Conservation (phyloP, 2,329 filamentous ascomycete genomes). For the Ilyonectria destructans region DNA sequence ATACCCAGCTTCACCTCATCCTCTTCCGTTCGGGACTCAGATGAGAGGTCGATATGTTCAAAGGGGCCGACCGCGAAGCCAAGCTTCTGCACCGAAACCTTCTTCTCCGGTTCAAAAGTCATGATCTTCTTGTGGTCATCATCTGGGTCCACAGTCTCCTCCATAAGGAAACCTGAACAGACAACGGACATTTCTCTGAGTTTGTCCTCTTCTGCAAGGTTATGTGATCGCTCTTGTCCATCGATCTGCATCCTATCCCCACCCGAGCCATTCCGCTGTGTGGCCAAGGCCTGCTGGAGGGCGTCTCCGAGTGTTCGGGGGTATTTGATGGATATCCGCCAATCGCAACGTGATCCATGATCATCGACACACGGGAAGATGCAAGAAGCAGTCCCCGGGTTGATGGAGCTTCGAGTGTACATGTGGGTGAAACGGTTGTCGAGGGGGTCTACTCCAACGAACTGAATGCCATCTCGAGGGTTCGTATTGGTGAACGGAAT, state of each 20-base stretch:
- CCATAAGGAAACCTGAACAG: constrained; percentile 90
- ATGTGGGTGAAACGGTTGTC: constrained; percentile 91
- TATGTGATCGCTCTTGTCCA: constrained; percentile 58
- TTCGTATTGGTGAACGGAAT: constrained; percentile 85
- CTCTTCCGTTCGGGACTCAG: constrained; percentile 90
- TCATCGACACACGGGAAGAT: constrained; percentile 97
- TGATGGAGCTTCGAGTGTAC: constrained; percentile 87
- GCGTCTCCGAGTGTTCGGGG: constrained; percentile 90
- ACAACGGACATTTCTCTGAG: constrained; percentile 90
- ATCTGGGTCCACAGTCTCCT: constrained; percentile 83
- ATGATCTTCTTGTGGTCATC: constrained; percentile 90
- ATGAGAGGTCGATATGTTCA: constrained; percentile 88
- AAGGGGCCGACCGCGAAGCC: constrained; percentile 97
- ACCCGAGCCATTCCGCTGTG: constrained; percentile 57
- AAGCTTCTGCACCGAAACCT: constrained; percentile 88
- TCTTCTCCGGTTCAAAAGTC: constrained; percentile 83
- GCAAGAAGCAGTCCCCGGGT: constrained; percentile 85
- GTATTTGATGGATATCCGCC: constrained; percentile 90
- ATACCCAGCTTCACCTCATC: constrained; percentile 92
- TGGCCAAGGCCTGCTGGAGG: constrained; percentile 65
- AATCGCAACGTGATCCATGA: constrained; percentile 83
- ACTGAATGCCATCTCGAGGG: constrained; percentile 90
- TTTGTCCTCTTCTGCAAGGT: constrained; percentile 84
- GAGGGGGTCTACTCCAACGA: constrained; percentile 86
- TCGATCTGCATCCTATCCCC: constrained; percentile 58